These are phyloP conservation scores for Trichoderma parareesei DNA, from an alignment of 495 filamentous ascomycete species.

Conservation along the genomic window DNA sequence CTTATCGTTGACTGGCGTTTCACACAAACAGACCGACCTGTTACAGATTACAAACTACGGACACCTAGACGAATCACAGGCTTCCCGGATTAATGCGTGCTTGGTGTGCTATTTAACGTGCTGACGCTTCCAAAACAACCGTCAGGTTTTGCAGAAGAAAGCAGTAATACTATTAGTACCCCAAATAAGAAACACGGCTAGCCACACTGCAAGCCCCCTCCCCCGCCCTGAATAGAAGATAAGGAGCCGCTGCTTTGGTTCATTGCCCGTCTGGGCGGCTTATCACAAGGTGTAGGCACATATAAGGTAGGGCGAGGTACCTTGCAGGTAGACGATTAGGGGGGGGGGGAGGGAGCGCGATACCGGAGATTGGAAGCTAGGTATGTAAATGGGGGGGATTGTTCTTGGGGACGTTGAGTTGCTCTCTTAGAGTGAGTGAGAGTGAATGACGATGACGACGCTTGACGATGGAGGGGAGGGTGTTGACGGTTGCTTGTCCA, in stretches of 20 bases:
- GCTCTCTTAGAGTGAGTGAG: too few species aligned
- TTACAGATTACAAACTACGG: neutral
- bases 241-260: neutral
- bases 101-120: slow-evolving; percentile 4
- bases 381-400: too few species aligned
- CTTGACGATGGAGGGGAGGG: too few species aligned
- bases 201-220: neutral
- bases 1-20: too few species aligned
- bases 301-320: too few species aligned
- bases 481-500: too few species aligned
- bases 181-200: neutral
- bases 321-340: too few species aligned
- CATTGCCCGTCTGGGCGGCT: neutral
- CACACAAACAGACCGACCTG: neutral
- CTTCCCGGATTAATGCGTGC: neutral
- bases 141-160: neutral
- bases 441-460: too few species aligned
- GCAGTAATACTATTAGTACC: neutral
- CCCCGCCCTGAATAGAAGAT: neutral
- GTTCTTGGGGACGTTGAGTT: too few species aligned
- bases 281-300: too few species aligned
- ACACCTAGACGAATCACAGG: neutral
- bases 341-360: too few species aligned
- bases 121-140: neutral
- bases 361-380: too few species aligned